Percentiles rank a stretch among this genome's conserved stretches.
phyloP scores from a whole-genome alignment of 2,329 filamentous ascomycete species.

The Hymenoscyphus fraxineus region DNA sequence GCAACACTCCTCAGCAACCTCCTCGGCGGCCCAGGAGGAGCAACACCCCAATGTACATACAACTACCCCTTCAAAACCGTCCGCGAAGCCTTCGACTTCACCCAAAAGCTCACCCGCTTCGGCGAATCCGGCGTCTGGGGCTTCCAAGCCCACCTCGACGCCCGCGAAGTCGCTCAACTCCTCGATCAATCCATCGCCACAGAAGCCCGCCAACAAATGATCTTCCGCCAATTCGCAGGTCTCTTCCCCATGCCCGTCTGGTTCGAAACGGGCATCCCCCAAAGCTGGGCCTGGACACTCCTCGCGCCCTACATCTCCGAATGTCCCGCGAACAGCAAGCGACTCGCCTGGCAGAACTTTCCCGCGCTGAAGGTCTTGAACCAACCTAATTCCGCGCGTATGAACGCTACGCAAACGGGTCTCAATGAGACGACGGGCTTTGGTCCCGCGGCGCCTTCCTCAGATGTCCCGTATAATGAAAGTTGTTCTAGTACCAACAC shows the following conservation, averaged over 20 bases:
- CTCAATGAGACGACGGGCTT: constrained; percentile 62
- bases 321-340: constrained; percentile 69
- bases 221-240: constrained; percentile 78
- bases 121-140: constrained; percentile 79
- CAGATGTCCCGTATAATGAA: constrained; percentile 38
- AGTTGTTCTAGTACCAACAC: constrained; percentile 57
- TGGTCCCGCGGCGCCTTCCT: constrained; percentile 37
- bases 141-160: constrained; percentile 74
- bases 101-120: constrained; percentile 78
- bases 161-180: constrained; percentile 68
- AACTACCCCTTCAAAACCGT: constrained; percentile 75
- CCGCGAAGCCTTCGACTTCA: constrained; percentile 76
- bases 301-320: constrained; percentile 76
- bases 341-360: constrained; percentile 82
- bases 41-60: constrained; percentile 71
- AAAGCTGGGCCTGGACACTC: constrained; percentile 81
- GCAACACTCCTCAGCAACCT: constrained; percentile 75
- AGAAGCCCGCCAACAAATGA: constrained; percentile 78
- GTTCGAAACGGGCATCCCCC: constrained; percentile 76
- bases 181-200: constrained; percentile 73
- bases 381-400: constrained; percentile 69
- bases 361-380: constrained; percentile 68
- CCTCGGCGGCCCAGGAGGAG: constrained; percentile 56
- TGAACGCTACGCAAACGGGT: constrained; percentile 58
- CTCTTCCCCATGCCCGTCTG: constrained; percentile 79